Evolutionary conservation across 768 basidiomycete species (phyloP).

Genomic region (Xerocomus brunneocitrinus): DNA sequence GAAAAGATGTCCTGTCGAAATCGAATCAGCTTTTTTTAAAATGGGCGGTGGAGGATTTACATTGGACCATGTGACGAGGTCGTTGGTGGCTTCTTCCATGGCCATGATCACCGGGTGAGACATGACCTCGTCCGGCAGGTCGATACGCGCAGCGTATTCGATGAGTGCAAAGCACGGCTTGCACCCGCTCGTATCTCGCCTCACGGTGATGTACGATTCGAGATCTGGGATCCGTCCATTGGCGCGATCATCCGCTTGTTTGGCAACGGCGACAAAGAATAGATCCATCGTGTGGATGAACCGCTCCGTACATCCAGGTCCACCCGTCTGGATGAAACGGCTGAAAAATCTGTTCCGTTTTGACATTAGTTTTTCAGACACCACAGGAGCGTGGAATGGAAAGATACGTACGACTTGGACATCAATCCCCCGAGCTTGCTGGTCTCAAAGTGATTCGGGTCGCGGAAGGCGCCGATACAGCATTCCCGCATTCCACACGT

Average conservation of each 20-base stretch:
- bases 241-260: conserved; percentile 42
- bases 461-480: conserved; percentile 29
- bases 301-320: conserved; percentile 37
- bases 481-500: conserved; percentile 29
- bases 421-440: conserved; percentile 28
- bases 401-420: conserved; percentile 31
- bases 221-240: conserved; percentile 38
- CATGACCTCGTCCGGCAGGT: conserved; percentile 51
- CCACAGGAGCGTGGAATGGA: background rate
- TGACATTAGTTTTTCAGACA: conserved; percentile 1
- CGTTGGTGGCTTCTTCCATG: conserved; percentile 46
- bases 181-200: conserved; percentile 52
- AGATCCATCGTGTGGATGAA: conserved; percentile 39
- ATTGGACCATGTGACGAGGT: conserved; percentile 49
- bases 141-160: conserved; percentile 50
- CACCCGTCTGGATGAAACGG: conserved; percentile 35
- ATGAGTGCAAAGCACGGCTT: conserved; percentile 48
- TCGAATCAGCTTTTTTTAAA: background rate
- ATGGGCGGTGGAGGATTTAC: conserved; percentile 19
- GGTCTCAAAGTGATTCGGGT: conserved; percentile 26
- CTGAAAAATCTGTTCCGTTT: conserved; percentile 32
- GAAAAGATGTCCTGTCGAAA: conserved; percentile 62
- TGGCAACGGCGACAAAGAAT: conserved; percentile 40
- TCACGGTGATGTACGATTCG: conserved; percentile 49
- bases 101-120: conserved; percentile 45